These are phyloP conservation scores for Micractinium conductrix DNA, from an alignment of 139 green algal species.

Conservation along the genomic window DNA sequence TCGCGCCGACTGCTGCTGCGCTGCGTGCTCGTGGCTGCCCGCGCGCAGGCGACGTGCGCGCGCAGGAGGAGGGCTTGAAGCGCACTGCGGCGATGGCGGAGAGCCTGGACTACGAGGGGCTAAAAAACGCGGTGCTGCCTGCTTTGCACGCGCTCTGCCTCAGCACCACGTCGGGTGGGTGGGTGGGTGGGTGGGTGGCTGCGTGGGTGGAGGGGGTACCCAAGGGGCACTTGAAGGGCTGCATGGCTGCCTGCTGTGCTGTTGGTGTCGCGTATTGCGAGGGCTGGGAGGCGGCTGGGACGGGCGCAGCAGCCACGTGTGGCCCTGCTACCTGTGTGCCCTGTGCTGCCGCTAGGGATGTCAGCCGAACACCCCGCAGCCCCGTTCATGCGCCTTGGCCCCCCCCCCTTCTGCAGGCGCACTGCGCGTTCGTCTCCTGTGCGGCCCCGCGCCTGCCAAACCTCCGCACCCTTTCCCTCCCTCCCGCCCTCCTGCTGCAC, in stretches of 20 bases:
- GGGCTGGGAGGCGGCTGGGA: neutral
- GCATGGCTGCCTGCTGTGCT: neutral
- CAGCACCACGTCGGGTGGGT: conserved; percentile 54
- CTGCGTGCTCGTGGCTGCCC: neutral
- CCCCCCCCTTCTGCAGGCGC: too few species aligned
- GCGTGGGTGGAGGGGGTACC: too few species aligned
- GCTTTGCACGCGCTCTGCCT: conserved; percentile 61
- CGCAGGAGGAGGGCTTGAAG: conserved; percentile 69
- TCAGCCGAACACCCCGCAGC: too few species aligned
- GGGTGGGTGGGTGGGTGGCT: neutral
- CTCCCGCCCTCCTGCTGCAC: too few species aligned
- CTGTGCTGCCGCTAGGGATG: too few species aligned
- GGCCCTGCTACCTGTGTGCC: neutral
- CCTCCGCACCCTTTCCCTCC: too few species aligned
- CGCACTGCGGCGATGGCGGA: conserved; percentile 37
- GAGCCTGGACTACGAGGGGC: conserved; percentile 37
- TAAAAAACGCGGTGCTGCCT: conserved; percentile 53
- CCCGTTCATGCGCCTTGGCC: too few species aligned
- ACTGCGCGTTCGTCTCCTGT: too few species aligned
- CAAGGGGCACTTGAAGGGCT: neutral
- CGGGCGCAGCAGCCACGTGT: neutral
- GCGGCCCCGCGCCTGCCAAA: too few species aligned
- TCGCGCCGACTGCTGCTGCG: too few species aligned
- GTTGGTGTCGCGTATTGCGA: neutral
- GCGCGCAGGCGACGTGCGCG: conserved; percentile 19